Base-by-base conservation (phyloP, 2,329 filamentous ascomycete genomes). In the Aureobasidium pullulans region DNA sequence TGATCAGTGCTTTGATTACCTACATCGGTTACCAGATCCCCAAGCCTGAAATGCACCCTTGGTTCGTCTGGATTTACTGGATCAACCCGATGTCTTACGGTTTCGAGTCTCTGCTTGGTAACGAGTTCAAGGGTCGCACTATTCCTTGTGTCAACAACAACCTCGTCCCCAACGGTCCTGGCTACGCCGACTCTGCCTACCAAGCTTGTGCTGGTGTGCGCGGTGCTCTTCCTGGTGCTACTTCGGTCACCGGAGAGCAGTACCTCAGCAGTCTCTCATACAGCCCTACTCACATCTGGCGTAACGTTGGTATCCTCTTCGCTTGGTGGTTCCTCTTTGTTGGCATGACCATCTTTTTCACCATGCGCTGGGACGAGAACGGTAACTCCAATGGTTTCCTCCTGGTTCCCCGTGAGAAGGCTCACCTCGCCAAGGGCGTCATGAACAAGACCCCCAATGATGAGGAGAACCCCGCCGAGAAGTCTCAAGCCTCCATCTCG, bases 241-340 rank as follows among this genome's bases (percentile, higher is more conserved):
- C 67, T 4, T 79, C 75, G 1, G 81, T 89, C 5, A 82, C 74
- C 16, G 86, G 86, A 1, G 84, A 87, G 61, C 75, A 78, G 0
- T 89, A 82, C 64, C 82, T 88, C 4, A 68, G 65, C 0, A 80
- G 78, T 1, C 72, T 88, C 0, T 81, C 80, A 0, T 77, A 75
- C 65, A 72, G 69, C 29, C 75, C 73, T 63, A 70, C 69, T 3
- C 73, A 77, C 49, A 70, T 73, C 19, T 72, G 70, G 70, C 67
- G 86, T 9, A 89, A 90, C 67, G 79, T 88, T 60, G 87, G 86
- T 1, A 87, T 90, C 59, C 66, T 86, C 43, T 85, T 82, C 77
- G 83, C 78, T 0, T 87, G 78, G 77, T 87, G 84, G 82, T 77
- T 70, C 7, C 68, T 87, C 0, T 87, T 81, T 60, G 80, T 83